Evolutionary conservation across 2,329 filamentous ascomycete genomes (phyloP).

Genomic region (Botryotinia calthae): DNA sequence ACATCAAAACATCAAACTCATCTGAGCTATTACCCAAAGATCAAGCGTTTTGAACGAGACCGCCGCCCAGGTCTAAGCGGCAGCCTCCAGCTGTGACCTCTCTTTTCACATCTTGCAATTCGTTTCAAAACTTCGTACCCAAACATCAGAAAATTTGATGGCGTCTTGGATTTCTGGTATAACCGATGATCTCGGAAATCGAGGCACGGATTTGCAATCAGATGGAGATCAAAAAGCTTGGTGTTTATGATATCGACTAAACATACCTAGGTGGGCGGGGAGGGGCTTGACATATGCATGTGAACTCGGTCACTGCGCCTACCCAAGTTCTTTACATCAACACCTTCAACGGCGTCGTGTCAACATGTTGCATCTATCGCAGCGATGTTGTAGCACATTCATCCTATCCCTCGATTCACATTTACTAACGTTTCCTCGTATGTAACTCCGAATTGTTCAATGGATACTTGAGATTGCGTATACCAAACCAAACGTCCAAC

Average conservation of each 20-base stretch:
- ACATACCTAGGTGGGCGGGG: neutral
- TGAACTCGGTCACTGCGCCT: neutral
- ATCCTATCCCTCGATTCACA: neutral
- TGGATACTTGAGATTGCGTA: neutral
- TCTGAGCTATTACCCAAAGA: neutral
- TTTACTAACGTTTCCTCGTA: neutral
- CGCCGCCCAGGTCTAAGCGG: neutral
- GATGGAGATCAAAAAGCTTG: neutral
- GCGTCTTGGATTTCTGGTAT: neutral
- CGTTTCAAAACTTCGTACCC: neutral
- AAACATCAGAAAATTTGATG: neutral
- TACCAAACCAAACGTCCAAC: neutral
- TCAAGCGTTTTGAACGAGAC: neutral
- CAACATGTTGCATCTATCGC: neutral
- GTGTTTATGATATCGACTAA: neutral
- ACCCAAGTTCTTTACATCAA: neutral
- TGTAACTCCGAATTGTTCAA: neutral
- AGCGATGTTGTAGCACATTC: neutral
- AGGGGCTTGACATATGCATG: neutral
- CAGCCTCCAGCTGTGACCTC: neutral
- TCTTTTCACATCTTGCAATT: neutral
- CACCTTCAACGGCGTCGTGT: neutral
- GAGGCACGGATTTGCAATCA: neutral
- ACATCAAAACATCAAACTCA: neutral
- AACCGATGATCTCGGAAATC: neutral